phyloP scores from a whole-genome alignment of 2,329 filamentous ascomycete genomes.

The Ambrosiella cleistominuta region DNA sequence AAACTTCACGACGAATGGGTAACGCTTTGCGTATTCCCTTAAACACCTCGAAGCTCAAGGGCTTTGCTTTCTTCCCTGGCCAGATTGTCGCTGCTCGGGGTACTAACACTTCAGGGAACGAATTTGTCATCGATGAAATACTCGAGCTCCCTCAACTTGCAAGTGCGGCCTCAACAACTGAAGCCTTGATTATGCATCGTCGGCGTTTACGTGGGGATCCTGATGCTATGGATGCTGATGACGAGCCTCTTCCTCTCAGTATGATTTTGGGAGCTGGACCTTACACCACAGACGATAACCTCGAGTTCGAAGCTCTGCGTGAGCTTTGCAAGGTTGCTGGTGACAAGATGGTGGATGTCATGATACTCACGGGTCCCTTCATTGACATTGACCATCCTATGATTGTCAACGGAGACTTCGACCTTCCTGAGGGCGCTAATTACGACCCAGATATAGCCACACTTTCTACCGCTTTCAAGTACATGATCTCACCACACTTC shows the following conservation, averaged over 20 bases:
- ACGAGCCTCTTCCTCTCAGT: constrained; percentile 43
- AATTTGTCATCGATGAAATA: constrained; percentile 64
- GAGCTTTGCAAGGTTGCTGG: constrained; percentile 63
- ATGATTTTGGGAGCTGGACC: constrained; percentile 69
- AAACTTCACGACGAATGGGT: constrained; percentile 70
- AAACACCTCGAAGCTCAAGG: constrained; percentile 48
- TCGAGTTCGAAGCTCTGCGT: constrained; percentile 75
- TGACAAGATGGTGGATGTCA: constrained; percentile 54
- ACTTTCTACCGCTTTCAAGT: constrained; percentile 66
- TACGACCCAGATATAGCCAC: constrained; percentile 63
- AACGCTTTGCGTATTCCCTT: constrained; percentile 68
- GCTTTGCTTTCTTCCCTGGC: constrained; percentile 80
- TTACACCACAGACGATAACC: constrained; percentile 81
- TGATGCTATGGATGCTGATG: constrained; percentile 39
- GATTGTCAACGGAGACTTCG: constrained; percentile 62
- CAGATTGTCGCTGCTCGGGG: constrained; percentile 80
- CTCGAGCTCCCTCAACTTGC: constrained; percentile 58
- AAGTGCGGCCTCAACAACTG: constrained; percentile 51
- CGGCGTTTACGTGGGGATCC: constrained; percentile 48
- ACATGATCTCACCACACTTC: constrained; percentile 58
- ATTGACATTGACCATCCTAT: constrained; percentile 82
- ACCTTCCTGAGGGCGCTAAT: constrained; percentile 49
- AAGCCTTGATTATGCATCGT: constrained; percentile 49
- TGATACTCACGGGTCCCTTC: constrained; percentile 75
- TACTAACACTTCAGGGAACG: constrained; percentile 68